Percentiles rank a stretch among this genome's conserved stretches.
Evolutionary conservation across 1,284 basidiomycete species (phyloP).

Genomic region (Mrakiaceae sp.): DNA sequence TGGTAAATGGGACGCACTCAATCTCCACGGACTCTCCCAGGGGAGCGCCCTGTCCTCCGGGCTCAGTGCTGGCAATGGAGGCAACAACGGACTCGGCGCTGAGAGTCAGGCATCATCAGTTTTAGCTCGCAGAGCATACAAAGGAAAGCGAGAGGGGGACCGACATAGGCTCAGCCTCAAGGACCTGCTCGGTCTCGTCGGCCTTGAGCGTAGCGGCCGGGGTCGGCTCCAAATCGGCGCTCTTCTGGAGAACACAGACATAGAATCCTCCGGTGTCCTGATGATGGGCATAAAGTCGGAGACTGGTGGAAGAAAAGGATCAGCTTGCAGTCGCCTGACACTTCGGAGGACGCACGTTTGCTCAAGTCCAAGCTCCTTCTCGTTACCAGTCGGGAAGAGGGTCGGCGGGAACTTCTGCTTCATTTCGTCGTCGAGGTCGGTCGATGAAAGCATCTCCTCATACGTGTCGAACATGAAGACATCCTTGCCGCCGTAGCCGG

Average conservation of each 20-base stretch:
- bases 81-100: background rate
- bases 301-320: conserved; percentile 36
- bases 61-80: conserved; percentile 14
- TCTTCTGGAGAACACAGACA: conserved; percentile 70
- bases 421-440: conserved; percentile 4
- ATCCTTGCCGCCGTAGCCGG: conserved; percentile 19
- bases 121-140: too few species aligned
- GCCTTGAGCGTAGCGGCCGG: background rate
- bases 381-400: conserved; percentile 69
- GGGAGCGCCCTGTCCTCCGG: conserved; percentile 12
- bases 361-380: conserved; percentile 44
- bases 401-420: conserved; percentile 34
- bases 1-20: too few species aligned
- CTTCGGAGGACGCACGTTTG: conserved; percentile 48
- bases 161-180: background rate
- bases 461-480: conserved; percentile 13
- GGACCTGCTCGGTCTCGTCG: background rate
- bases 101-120: too few species aligned
- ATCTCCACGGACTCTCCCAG: conserved; percentile 9
- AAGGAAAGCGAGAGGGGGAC: background rate
- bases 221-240: background rate
- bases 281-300: conserved; percentile 85
- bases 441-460: conserved; percentile 4
- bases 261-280: conserved; percentile 99
- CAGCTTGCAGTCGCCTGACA: background rate